Evolutionary conservation across 768 basidiomycete genomes (phyloP).

Genomic region (Suillus sp.): DNA sequence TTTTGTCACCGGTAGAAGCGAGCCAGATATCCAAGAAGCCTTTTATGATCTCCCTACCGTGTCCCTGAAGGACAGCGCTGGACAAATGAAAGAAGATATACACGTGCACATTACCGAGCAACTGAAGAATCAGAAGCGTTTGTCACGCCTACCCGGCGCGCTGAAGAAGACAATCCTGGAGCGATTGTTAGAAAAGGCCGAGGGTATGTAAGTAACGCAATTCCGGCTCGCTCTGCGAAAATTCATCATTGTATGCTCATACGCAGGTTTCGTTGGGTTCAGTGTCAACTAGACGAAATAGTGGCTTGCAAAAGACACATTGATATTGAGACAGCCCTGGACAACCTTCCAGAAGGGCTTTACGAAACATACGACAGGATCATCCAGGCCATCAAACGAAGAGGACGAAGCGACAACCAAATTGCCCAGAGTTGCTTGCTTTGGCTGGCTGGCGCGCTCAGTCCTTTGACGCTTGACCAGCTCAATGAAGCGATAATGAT

Average conservation of each 20-base stretch:
- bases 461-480: conserved; percentile 1
- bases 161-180: background rate
- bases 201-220: conserved; percentile 7
- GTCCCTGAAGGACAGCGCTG: conserved; percentile 4
- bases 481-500: conserved; percentile 9
- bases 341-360: conserved; percentile 20
- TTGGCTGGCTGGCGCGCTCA: conserved; percentile 1
- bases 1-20: conserved; percentile 13
- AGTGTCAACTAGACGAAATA: conserved; percentile 11
- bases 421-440: conserved; percentile 1
- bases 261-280: conserved; percentile 14
- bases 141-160: background rate
- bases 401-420: background rate
- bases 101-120: conserved; percentile 1
- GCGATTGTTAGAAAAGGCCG: conserved; percentile 9
- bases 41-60: conserved; percentile 7
- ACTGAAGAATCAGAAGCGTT: background rate
- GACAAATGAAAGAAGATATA: conserved; percentile 8
- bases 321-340: conserved; percentile 9
- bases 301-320: background rate
- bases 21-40: background rate
- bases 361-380: conserved; percentile 28
- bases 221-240: background rate
- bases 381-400: conserved; percentile 14
- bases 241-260: background rate